phyloP scores from a whole-genome alignment of 805 yeast genomes.

The Schizosaccharomyces cryophilus region DNA sequence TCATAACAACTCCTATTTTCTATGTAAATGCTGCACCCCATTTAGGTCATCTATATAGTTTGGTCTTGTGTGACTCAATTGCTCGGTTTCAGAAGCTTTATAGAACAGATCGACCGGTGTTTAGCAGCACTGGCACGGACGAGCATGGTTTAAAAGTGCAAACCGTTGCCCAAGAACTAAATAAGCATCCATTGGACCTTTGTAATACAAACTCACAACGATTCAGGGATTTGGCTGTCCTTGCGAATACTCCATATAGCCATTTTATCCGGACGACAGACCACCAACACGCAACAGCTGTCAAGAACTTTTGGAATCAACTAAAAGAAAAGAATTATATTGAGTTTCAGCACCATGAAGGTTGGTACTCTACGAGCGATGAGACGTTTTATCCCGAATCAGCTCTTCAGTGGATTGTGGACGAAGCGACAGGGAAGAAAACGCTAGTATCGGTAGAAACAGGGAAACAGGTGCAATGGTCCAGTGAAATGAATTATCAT shows the following conservation, averaged over 20 bases:
- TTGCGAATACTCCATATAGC: slow-evolving; percentile 33
- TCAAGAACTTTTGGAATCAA: slow-evolving; percentile 34
- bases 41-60: slow-evolving; percentile 74
- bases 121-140: slow-evolving; percentile 77
- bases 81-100: slow-evolving; percentile 40
- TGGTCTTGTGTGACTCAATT: slow-evolving; percentile 59
- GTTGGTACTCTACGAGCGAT: slow-evolving; percentile 89
- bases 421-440: slow-evolving; percentile 10
- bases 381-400: slow-evolving; percentile 74
- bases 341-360: slow-evolving; percentile 56
- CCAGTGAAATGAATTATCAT: slow-evolving; percentile 67
- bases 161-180: slow-evolving; percentile 42
- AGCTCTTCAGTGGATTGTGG: slow-evolving; percentile 9
- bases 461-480: slow-evolving; percentile 46
- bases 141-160: slow-evolving; percentile 87
- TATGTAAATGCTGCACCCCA: slow-evolving; percentile 90
- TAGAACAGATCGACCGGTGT: slow-evolving; percentile 19
- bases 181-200: slow-evolving; percentile 34
- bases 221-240: slow-evolving; percentile 39
- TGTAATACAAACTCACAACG: slow-evolving; percentile 45
- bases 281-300: slow-evolving; percentile 43
- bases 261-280: slow-evolving; percentile 85
- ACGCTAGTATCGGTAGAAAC: slow-evolving; percentile 30
- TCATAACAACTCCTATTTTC: slow-evolving; percentile 76
- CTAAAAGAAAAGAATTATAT: slow-evolving; percentile 27